phyloP scores from a whole-genome alignment of 2,329 filamentous ascomycete species.

The Fusarium paranaense region DNA sequence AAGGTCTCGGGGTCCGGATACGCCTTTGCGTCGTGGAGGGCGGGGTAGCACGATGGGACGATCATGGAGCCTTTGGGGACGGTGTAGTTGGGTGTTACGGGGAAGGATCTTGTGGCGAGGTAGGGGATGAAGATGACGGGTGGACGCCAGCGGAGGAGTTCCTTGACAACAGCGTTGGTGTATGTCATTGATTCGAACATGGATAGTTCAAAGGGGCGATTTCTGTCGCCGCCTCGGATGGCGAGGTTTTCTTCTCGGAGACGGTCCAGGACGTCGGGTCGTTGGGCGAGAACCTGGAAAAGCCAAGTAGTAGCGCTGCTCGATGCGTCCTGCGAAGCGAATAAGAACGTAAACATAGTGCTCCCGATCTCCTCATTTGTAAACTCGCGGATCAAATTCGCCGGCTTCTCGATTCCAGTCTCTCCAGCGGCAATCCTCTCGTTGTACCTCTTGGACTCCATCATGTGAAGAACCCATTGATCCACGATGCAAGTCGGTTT shows the following conservation, averaged over 20 bases:
- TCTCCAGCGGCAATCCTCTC: conserved; percentile 71
- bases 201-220: conserved; percentile 53
- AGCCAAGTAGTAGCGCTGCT: conserved; percentile 66
- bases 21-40: conserved; percentile 60
- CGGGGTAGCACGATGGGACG: conserved; percentile 63
- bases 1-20: conserved; percentile 61
- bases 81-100: conserved; percentile 60
- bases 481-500: conserved; percentile 80
- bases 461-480: conserved; percentile 80
- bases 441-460: conserved; percentile 75
- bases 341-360: conserved; percentile 65
- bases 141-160: conserved; percentile 63
- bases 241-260: conserved; percentile 61
- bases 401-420: conserved; percentile 54
- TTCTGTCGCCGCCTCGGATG: conserved; percentile 56
- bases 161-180: conserved; percentile 65
- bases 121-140: conserved; percentile 68
- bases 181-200: conserved; percentile 64
- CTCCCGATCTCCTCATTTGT: conserved; percentile 61
- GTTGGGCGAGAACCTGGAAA: conserved; percentile 63
- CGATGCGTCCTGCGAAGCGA: conserved; percentile 65
- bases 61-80: conserved; percentile 62
- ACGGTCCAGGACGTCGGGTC: conserved; percentile 60
- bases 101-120: conserved; percentile 59
- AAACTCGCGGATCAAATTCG: conserved; percentile 62